Conservation (phyloP, 163 green algal genomes). For the Trebouxiophyceae sp. region DNA sequence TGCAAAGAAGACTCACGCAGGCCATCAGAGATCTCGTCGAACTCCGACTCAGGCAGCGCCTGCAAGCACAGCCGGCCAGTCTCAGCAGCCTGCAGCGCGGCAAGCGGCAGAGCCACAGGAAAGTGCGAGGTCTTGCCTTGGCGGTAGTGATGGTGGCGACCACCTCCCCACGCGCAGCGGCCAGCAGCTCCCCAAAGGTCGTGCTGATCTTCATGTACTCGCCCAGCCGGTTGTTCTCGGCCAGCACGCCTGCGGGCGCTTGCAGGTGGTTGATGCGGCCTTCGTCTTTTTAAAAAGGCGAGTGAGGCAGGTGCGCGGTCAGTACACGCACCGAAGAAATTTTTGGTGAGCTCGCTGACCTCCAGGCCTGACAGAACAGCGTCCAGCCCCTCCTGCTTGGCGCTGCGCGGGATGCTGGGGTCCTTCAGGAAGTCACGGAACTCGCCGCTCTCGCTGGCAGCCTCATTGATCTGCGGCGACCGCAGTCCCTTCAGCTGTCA, state of each 20-base stretch:
- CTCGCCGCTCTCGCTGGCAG: constrained; percentile 18
- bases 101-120: no score
- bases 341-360: constrained; percentile 41
- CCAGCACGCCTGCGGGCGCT: constrained; percentile 38
- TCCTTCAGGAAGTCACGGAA: constrained; percentile 45
- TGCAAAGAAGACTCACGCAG: constrained; percentile 13
- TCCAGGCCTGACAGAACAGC: constrained; percentile 33
- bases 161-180: constrained; percentile 33
- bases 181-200: constrained; percentile 34
- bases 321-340: constrained; percentile 46
- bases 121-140: constrained; percentile 7
- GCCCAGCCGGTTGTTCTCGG: constrained; percentile 43
- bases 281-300: no score
- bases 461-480: constrained; percentile 11
- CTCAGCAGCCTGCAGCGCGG: no score
- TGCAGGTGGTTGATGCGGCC: no score
- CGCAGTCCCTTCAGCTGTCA: not conserved
- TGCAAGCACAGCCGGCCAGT: no score
- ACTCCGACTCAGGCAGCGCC: constrained; percentile 12
- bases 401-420: constrained; percentile 31
- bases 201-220: constrained; percentile 29
- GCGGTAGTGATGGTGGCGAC: constrained; percentile 46
- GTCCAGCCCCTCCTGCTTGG: constrained; percentile 36
- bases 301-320: no score
- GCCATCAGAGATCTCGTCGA: constrained; percentile 25